A percentile compares a stretch with the other conserved stretches of the same genome.
phyloP scores from a whole-genome alignment of 2,329 filamentous ascomycete species.

The Beauveria brongniartii region DNA sequence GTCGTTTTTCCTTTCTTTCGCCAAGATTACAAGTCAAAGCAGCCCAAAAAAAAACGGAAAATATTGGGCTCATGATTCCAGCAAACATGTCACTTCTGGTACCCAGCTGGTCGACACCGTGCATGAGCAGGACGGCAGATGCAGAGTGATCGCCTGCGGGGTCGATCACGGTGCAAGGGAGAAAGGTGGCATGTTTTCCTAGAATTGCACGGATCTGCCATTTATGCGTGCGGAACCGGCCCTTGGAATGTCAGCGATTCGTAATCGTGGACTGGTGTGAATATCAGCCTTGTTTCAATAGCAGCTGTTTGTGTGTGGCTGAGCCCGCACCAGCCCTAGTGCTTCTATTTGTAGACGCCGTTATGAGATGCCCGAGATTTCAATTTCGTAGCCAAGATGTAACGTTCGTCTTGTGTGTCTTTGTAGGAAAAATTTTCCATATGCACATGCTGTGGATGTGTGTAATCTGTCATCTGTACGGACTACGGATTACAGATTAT shows the following conservation, averaged over 20 bases:
- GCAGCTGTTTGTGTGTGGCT: neutral
- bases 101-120: neutral
- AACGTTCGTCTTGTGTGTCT: too few relatives aligned
- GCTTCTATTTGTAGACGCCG: neutral
- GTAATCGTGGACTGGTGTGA: neutral
- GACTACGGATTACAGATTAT: neutral
- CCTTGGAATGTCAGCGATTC: neutral
- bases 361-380: neutral
- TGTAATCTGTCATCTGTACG: too few relatives aligned
- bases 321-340: neutral
- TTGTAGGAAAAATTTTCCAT: neutral
- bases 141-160: neutral
- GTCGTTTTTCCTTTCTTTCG: neutral
- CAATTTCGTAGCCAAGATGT: too few relatives aligned
- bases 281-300: slow-evolving; percentile 6
- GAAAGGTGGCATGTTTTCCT: neutral
- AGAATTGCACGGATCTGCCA: neutral
- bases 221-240: neutral
- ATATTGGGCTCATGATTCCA: neutral
- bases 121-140: neutral
- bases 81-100: neutral
- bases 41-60: neutral
- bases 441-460: neutral
- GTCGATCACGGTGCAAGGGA: neutral
- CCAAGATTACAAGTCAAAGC: neutral